Evolutionary conservation across 2,329 filamentous ascomycete genomes (phyloP).

Genomic region (Aspergillus felis): DNA sequence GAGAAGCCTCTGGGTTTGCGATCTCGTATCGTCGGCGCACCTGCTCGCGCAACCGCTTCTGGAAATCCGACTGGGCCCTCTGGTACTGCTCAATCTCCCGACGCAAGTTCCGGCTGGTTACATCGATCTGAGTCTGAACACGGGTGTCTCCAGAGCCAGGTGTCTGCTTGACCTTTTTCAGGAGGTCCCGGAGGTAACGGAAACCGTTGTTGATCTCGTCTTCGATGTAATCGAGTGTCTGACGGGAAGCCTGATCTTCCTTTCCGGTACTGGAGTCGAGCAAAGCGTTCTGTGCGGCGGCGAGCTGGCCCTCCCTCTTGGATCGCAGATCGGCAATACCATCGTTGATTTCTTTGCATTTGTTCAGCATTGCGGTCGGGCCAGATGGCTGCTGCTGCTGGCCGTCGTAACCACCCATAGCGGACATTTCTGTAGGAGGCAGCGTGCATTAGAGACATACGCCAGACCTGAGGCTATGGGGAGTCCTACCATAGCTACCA

Average conservation of each 20-base stretch:
- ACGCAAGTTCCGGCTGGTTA: slow-evolving; percentile 75
- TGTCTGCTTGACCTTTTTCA: slow-evolving; percentile 78
- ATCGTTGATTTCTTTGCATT: slow-evolving; percentile 74
- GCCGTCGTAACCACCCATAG: slow-evolving; percentile 25
- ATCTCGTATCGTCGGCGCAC: slow-evolving; percentile 89
- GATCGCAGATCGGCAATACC: slow-evolving; percentile 71
- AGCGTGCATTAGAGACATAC: background rate
- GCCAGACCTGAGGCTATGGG: background rate
- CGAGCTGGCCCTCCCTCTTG: slow-evolving; percentile 45
- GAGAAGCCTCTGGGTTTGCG: slow-evolving; percentile 74
- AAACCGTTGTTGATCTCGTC: slow-evolving; percentile 80
- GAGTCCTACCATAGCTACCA: slow-evolving; percentile 31
- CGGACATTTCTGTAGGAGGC: slow-evolving; percentile 41
- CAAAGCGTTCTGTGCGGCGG: slow-evolving; percentile 65
- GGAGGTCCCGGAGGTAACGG: slow-evolving; percentile 70
- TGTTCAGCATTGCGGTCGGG: slow-evolving; percentile 76
- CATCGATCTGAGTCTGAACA: slow-evolving; percentile 76
- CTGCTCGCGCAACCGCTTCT: slow-evolving; percentile 74
- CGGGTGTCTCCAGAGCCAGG: slow-evolving; percentile 68
- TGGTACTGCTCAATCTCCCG: slow-evolving; percentile 78
- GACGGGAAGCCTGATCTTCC: slow-evolving; percentile 61
- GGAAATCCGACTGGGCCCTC: slow-evolving; percentile 72
- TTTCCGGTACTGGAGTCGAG: slow-evolving; percentile 71
- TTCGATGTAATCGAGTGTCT: slow-evolving; percentile 68
- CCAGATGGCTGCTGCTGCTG: slow-evolving; percentile 42